Evolutionary conservation across 768 basidiomycete species (phyloP).

Genomic region (Inosperma sp.): DNA sequence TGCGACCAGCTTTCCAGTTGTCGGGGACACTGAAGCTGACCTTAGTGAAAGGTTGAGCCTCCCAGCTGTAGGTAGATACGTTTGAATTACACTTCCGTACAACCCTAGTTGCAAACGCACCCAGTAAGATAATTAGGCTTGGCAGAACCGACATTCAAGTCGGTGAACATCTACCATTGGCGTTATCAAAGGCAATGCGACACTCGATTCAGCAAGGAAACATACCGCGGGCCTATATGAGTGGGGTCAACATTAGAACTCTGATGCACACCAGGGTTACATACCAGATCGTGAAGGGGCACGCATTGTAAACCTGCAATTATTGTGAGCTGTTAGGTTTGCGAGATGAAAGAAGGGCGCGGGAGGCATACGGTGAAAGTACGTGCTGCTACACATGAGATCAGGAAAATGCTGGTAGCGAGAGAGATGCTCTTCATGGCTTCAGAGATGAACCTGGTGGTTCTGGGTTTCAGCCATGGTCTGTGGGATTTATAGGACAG

Average conservation of each 20-base stretch:
- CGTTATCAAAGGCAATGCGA: neutral
- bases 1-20: conserved; percentile 62
- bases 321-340: neutral
- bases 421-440: conserved; percentile 29
- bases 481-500: no score
- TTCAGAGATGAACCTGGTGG: no score
- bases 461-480: no score
- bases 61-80: conserved; percentile 33
- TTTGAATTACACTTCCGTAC: neutral
- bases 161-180: conserved; percentile 51
- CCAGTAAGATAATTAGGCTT: conserved; percentile 43
- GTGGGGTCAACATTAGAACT: neutral
- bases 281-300: conserved; percentile 67
- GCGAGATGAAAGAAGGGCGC: neutral
- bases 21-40: conserved; percentile 53
- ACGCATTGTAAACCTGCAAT: conserved; percentile 22
- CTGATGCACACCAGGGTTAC: conserved; percentile 8
- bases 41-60: conserved; percentile 32
- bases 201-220: neutral
- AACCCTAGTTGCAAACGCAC: conserved; percentile 25
- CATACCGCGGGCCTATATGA: conserved; percentile 36
- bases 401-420: conserved; percentile 24
- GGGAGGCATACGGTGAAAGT: conserved; percentile 45
- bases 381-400: conserved; percentile 40
- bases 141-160: conserved; percentile 45